Conservation (phyloP, 2,329 filamentous ascomycete species). For the Cyclaneusma minus region DNA sequence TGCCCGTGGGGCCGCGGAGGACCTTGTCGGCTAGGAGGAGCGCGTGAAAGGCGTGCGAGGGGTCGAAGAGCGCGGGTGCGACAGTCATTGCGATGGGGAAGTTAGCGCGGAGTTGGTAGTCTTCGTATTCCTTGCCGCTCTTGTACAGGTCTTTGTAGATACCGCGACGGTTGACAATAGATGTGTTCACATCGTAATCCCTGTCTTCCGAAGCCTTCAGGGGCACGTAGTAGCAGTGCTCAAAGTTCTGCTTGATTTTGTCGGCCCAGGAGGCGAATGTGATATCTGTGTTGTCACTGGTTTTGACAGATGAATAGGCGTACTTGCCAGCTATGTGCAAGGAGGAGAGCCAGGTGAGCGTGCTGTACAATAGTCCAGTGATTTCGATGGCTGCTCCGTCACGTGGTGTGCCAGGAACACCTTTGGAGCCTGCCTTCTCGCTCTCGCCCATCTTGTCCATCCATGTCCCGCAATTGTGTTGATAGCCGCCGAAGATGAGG, state of each 20-base stretch:
- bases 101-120: slow-evolving; percentile 91
- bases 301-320: slow-evolving; percentile 57
- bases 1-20: slow-evolving; percentile 76
- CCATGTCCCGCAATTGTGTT: slow-evolving; percentile 94
- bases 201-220: slow-evolving; percentile 50
- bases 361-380: slow-evolving; percentile 83
- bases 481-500: slow-evolving; percentile 86
- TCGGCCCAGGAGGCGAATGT: slow-evolving; percentile 66
- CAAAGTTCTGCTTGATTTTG: slow-evolving; percentile 73
- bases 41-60: slow-evolving; percentile 61
- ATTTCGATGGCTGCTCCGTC: slow-evolving; percentile 95
- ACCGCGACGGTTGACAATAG: slow-evolving; percentile 73
- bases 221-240: slow-evolving; percentile 83
- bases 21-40: slow-evolving; percentile 66
- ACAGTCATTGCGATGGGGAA: slow-evolving; percentile 94
- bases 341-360: slow-evolving; percentile 61
- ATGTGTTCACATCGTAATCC: slow-evolving; percentile 65
- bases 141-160: slow-evolving; percentile 97
- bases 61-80: slow-evolving; percentile 73
- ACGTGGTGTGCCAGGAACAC: slow-evolving; percentile 86
- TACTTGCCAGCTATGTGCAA: slow-evolving; percentile 56
- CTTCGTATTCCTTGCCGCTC: slow-evolving; percentile 89
- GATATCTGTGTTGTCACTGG: slow-evolving; percentile 41
- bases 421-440: slow-evolving; percentile 77
- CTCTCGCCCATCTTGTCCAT: slow-evolving; percentile 99